phyloP scores from a whole-genome alignment of 495 filamentous ascomycete species.

The Aspergillus conjunctus region DNA sequence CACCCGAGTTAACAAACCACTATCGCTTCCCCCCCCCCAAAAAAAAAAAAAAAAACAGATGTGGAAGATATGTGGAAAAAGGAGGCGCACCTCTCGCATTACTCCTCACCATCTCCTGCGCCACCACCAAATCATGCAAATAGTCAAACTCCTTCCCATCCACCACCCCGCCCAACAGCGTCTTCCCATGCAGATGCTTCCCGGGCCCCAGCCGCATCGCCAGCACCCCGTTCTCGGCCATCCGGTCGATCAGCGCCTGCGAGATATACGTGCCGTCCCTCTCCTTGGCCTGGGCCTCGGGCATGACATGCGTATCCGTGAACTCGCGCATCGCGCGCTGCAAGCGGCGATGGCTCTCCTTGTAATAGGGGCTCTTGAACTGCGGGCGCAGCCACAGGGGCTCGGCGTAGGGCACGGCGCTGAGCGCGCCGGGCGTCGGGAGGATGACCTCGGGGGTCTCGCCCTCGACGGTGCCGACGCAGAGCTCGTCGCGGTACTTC shows the following conservation, averaged over 20 bases:
- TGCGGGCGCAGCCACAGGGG: constrained; percentile 76
- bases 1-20: not conserved
- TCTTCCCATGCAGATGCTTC: constrained; percentile 73
- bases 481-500: constrained; percentile 70
- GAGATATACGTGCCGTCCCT: constrained; percentile 71
- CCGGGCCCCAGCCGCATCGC: constrained; percentile 86
- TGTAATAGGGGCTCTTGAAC: constrained; percentile 84
- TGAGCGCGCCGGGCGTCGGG: constrained; percentile 70
- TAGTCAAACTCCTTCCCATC: constrained; percentile 84
- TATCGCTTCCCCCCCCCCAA: too few relatives aligned
- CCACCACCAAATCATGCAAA: constrained; percentile 78
- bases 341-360: constrained; percentile 69
- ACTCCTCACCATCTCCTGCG: constrained; percentile 70
- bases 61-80: too few relatives aligned
- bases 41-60: too few relatives aligned
- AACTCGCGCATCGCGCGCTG: constrained; percentile 75
- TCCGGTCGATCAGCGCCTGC: constrained; percentile 75
- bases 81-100: constrained; percentile 60
- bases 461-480: constrained; percentile 72
- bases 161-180: constrained; percentile 68
- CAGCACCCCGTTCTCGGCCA: constrained; percentile 72
- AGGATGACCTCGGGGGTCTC: constrained; percentile 75
- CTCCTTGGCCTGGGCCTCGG: constrained; percentile 81
- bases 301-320: constrained; percentile 67
- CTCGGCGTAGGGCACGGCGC: constrained; percentile 77